Evolutionary conservation across 2,329 filamentous ascomycete genomes (phyloP).

Genomic region (Grosmannia penicillata): DNA sequence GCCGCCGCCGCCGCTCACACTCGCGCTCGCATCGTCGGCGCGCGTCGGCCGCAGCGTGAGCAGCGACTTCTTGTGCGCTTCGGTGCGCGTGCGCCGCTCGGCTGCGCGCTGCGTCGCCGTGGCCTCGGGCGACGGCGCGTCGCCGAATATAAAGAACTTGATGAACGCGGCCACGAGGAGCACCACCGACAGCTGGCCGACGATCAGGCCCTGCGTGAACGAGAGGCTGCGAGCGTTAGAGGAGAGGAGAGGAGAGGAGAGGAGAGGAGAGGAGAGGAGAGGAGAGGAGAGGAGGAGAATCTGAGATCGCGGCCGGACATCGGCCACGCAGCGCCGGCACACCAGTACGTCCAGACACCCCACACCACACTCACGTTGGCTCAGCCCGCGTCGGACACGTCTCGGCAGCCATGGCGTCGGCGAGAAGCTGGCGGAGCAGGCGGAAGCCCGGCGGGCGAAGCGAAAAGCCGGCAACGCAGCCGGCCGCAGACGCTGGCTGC

Average conservation of each 20-base stretch:
- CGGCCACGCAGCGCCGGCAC: too few species aligned
- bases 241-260: background rate
- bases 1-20: conserved; percentile 17
- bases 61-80: conserved; percentile 62
- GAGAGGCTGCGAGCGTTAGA: conserved; percentile 44
- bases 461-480: background rate
- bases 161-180: conserved; percentile 89
- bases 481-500: too few species aligned
- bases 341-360: too few species aligned
- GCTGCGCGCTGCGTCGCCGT: conserved; percentile 63
- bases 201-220: conserved; percentile 84
- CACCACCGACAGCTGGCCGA: conserved; percentile 87
- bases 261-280: background rate
- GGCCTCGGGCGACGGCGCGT: conserved; percentile 70
- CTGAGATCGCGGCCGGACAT: too few species aligned
- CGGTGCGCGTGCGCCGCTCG: conserved; percentile 56
- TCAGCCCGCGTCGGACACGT: conserved; percentile 27
- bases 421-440: background rate
- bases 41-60: conserved; percentile 42
- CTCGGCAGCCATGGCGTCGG: conserved; percentile 22
- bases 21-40: conserved; percentile 10
- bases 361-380: conserved; percentile 30
- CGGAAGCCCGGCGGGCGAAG: background rate
- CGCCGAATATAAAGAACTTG: conserved; percentile 99
- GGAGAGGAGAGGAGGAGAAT: background rate